A percentile compares a stretch with the other conserved stretches of the same genome.
Conservation (phyloP, 140 eudicot species). For the Oenanthe javanica region DNA sequence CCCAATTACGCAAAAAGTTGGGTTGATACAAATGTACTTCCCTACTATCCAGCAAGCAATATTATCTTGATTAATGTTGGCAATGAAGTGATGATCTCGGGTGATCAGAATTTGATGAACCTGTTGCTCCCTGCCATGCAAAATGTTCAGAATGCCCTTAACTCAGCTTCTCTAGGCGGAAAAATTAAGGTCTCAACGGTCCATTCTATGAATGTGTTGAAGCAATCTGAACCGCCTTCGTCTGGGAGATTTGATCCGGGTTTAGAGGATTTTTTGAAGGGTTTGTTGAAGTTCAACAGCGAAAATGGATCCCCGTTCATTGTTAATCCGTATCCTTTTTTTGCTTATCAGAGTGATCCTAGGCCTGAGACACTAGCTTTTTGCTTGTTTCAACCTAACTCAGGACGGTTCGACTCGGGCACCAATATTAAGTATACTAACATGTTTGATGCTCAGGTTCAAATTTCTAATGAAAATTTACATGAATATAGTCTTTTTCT, state of each 20-base stretch:
- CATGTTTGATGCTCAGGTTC: conserved; percentile 92
- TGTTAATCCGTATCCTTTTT: conserved; percentile 72
- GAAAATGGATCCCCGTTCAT: conserved; percentile 56
- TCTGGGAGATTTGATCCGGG: conserved; percentile 56
- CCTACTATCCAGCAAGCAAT: conserved; percentile 61
- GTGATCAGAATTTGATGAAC: conserved; percentile 32
- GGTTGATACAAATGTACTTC: conserved; percentile 44
- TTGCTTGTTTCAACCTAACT: conserved; percentile 68
- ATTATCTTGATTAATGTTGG: conserved; percentile 70
- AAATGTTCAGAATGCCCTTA: conserved; percentile 55
- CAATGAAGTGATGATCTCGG: conserved; percentile 57
- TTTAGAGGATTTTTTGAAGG: conserved; percentile 42
- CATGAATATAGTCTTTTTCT: background rate
- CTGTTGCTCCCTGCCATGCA: conserved; percentile 73
- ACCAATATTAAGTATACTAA: conserved; percentile 58
- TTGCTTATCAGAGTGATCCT: conserved; percentile 73
- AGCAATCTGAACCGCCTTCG: conserved; percentile 75
- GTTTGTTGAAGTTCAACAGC: conserved; percentile 45
- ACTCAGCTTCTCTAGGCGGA: conserved; percentile 43
- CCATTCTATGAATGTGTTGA: conserved; percentile 67
- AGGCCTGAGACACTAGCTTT: conserved; percentile 71
- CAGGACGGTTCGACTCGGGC: conserved; percentile 76
- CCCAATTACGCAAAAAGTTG: conserved; percentile 45
- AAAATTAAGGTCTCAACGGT: conserved; percentile 84
- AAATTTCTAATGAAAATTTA: background rate